Conservation (phyloP, 2,329 filamentous ascomycete species). For the Aureobasidium mangrovei region DNA sequence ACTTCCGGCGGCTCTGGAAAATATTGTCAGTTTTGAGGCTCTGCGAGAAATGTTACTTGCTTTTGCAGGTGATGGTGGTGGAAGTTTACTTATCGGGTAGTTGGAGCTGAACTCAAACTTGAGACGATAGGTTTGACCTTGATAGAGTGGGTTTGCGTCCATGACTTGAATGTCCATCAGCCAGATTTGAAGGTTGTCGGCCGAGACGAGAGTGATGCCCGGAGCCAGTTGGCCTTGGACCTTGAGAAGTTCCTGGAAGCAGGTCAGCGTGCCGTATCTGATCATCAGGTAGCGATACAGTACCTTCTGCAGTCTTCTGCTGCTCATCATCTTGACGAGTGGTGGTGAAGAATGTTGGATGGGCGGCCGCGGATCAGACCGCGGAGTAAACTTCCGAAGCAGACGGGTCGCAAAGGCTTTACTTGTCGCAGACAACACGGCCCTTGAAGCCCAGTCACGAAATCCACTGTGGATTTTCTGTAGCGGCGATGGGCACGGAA, state of each 20-base stretch:
- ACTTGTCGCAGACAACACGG: no score
- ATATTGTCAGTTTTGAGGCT: no score
- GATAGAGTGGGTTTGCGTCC: slow-evolving; percentile 82
- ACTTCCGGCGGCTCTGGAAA: slow-evolving; percentile 93
- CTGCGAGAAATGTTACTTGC: background rate
- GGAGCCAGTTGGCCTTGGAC: slow-evolving; percentile 51
- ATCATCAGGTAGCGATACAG: no score
- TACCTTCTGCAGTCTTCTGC: slow-evolving; percentile 39
- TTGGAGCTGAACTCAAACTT: slow-evolving; percentile 75
- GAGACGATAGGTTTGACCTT: slow-evolving; percentile 68
- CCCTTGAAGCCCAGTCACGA: no score
- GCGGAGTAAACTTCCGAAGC: no score
- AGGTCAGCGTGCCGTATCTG: background rate
- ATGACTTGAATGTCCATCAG: slow-evolving; percentile 84
- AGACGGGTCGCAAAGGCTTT: no score
- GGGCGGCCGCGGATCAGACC: no score
- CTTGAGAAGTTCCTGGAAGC: slow-evolving; percentile 25
- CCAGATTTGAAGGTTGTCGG: slow-evolving; percentile 84
- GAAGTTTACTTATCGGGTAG: slow-evolving; percentile 87
- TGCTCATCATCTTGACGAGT: slow-evolving; percentile 23
- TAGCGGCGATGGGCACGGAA: no score
- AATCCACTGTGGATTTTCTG: no score
- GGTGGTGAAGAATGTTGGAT: no score
- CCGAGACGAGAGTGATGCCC: slow-evolving; percentile 68
- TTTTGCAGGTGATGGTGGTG: background rate